Evolutionary conservation across 1,139 yeast species (phyloP), one percentile per base, ranked within the genome.

Genomic region (Sugiyamaella japonica): DNA sequence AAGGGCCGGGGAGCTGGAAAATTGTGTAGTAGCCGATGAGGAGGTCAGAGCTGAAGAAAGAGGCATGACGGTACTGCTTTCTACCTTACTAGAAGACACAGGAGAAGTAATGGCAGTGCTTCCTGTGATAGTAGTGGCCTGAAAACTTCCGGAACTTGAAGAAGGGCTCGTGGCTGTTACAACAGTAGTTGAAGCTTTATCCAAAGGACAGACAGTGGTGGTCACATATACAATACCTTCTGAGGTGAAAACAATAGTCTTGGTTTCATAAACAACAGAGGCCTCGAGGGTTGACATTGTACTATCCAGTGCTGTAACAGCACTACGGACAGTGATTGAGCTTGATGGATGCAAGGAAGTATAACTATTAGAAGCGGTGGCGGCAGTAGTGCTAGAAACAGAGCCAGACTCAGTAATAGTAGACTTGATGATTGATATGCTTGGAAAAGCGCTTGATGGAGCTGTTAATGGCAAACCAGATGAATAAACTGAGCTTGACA

Each of bases 211-310:
- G 7, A 39, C 38, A 13, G 28, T 43, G 15, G 51, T 37, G 10
- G 46, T 29, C 7, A 37, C 42, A n/a, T 31, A 37, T 20, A 48
- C 53, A 12, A 36, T 16, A 10, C 50, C 50, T 25, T 48, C 41
- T n/a, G 50, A 48, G 44, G 50, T 52, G 39, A 48, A 50, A 6
- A 38, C 34, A 25, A 44, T 38, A 3, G 52, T 45, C 31, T 39
- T 13, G 8, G 51, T 48, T 12, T 40, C 41, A 23, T 47, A 41
- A 40, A 20, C 31, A 28, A 51, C 7, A 10, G 38, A 16, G 8
- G 38, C 7, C 13, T n/a, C 36, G 3, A 16, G 16, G 38, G 38
- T n/a, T 2, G 38, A 38, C 42, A 13, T 13, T 15, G n/a, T 17
- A 16, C 17, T 12, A 4, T 5, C 9, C 10, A 7, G 34, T 12